Percentiles rank a stretch among this genome's conserved stretches.
phyloP scores from a whole-genome alignment of 345 rosid genomes.

The Geranium brycei region DNA sequence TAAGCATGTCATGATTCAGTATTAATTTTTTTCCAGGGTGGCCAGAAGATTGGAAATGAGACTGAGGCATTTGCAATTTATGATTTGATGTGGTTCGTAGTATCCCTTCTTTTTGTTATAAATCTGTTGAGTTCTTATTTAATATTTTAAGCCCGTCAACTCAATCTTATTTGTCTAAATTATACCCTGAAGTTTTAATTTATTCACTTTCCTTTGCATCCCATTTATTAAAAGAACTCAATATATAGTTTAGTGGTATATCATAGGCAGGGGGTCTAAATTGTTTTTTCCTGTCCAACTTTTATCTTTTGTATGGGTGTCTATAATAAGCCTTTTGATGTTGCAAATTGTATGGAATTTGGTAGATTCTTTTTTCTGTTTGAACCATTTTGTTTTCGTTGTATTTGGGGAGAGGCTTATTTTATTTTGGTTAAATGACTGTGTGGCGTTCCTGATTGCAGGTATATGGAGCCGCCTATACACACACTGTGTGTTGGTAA shows the following conservation, averaged over 20 bases:
- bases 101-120: constrained; percentile 10
- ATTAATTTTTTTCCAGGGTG: constrained; percentile 29
- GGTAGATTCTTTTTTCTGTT: background rate
- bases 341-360: too few relatives aligned
- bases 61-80: constrained; percentile 84
- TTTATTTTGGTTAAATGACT: background rate
- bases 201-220: background rate
- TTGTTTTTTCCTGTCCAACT: too few relatives aligned
- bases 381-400: background rate
- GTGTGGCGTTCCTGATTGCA: constrained; percentile 17
- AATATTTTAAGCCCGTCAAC: background rate
- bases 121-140: background rate
- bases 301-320: background rate
- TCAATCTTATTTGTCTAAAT: background rate
- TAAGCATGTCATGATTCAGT: background rate
- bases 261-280: too few relatives aligned
- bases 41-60: constrained; percentile 70
- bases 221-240: background rate
- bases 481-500: constrained; percentile 90
- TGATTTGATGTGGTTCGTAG: constrained; percentile 69
- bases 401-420: constrained; percentile 3
- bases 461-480: constrained; percentile 77
- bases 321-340: background rate
- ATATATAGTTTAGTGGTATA: too few relatives aligned
- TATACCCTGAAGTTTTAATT: background rate